Evolutionary conservation across 2,329 filamentous ascomycete genomes (phyloP).

Genomic region (Exophiala viscosa): DNA sequence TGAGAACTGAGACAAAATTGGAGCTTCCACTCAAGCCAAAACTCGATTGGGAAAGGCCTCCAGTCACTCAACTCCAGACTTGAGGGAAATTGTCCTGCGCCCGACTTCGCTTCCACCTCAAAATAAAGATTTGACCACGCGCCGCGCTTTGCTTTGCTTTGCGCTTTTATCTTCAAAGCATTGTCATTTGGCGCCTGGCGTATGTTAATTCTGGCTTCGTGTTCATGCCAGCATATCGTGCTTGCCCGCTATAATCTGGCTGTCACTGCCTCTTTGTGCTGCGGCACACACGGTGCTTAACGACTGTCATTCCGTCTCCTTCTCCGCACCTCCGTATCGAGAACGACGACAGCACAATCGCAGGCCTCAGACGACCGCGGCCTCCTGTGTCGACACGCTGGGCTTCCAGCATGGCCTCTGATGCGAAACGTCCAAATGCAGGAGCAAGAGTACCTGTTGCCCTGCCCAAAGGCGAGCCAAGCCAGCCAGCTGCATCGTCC

Average conservation of each 20-base stretch:
- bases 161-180: constrained; percentile 1
- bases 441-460: constrained; percentile 50
- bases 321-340: constrained; percentile 3
- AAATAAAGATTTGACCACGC: constrained; percentile 6
- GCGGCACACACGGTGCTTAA: neutral
- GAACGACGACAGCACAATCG: neutral
- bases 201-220: constrained; percentile 15
- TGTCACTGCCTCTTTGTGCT: constrained; percentile 2
- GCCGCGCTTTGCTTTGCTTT: constrained; percentile 6
- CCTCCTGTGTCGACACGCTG: neutral
- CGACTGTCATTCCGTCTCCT: neutral
- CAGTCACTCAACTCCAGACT: constrained; percentile 8
- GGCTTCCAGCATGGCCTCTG: constrained; percentile 34
- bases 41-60: neutral
- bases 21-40: too few species aligned
- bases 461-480: constrained; percentile 45
- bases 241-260: constrained; percentile 7
- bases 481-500: constrained; percentile 44
- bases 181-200: constrained; percentile 22
- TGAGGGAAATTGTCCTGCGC: constrained; percentile 6
- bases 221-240: constrained; percentile 6
- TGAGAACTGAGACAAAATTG: too few species aligned
- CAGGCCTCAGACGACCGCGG: too few species aligned
- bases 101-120: constrained; percentile 1
- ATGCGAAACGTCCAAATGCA: constrained; percentile 56